phyloP scores from a whole-genome alignment of 1,284 basidiomycete genomes.

The Rhodotorula sp. region DNA sequence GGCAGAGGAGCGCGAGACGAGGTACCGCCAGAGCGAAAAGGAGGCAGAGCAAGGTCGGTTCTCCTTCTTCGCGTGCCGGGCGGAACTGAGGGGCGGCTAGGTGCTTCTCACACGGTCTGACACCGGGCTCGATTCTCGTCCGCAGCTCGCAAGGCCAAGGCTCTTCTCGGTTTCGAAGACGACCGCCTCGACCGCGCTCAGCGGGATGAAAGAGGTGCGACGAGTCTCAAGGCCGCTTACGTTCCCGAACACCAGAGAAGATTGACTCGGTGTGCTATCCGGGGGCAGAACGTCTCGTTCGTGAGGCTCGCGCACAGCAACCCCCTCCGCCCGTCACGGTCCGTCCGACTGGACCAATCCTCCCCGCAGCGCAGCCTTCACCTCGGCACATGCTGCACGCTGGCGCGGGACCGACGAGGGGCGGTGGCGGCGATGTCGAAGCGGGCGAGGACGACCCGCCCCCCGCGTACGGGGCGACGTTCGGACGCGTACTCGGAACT shows the following conservation, averaged over 20 bases:
- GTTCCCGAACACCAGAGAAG: background rate
- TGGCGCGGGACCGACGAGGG: background rate
- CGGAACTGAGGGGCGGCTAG: background rate
- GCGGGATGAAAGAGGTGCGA: conserved; percentile 33
- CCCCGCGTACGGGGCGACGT: conserved; percentile 22
- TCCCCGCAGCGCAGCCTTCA: background rate
- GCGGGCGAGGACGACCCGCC: conserved; percentile 11
- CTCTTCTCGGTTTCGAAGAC: conserved; percentile 33
- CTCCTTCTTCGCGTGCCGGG: background rate
- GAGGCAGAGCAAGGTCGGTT: conserved; percentile 20
- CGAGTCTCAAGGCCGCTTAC: background rate
- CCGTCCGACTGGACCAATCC: background rate
- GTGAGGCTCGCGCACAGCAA: conserved; percentile 10
- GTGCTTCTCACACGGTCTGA: background rate
- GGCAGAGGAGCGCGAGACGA: conserved; percentile 31
- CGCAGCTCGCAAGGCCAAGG: conserved; percentile 24
- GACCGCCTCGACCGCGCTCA: conserved; percentile 27
- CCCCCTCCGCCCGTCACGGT: background rate
- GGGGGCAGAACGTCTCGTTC: conserved; percentile 16
- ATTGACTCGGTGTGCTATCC: background rate
- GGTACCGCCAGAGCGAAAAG: conserved; percentile 33
- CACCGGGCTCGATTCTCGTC: background rate
- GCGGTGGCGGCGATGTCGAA: background rate
- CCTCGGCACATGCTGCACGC: background rate
- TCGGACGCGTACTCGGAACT: conserved; percentile 31